Conservation (phyloP, 352 stramenopile genomes). For the Blastocystis sp. region DNA sequence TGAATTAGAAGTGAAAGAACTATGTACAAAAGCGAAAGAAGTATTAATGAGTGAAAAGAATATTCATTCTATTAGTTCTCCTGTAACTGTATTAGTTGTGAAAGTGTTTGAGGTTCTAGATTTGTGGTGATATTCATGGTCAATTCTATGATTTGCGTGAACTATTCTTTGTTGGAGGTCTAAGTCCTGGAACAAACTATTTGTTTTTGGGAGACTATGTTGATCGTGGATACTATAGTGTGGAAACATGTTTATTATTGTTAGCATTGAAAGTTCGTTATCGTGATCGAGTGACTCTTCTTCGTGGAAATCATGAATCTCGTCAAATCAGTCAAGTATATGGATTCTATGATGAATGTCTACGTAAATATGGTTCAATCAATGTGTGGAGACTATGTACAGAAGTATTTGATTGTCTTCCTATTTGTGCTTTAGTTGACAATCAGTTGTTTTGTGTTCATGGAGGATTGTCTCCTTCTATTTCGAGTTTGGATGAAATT, state of each 20-base stretch:
- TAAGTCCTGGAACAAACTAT: too few species aligned
- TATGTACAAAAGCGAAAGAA: slow-evolving; percentile 93
- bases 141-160: too few species aligned
- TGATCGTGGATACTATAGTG: too few species aligned
- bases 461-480: slow-evolving; percentile 80
- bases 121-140: too few species aligned
- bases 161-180: too few species aligned
- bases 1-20: slow-evolving; percentile 90
- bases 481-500: slow-evolving; percentile 60
- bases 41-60: slow-evolving; percentile 98
- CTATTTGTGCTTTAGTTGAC: slow-evolving; percentile 92
- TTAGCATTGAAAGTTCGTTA: slow-evolving; percentile 95
- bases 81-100: slow-evolving; percentile 83
- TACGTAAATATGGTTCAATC: slow-evolving; percentile 93
- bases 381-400: slow-evolving; percentile 99
- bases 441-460: slow-evolving; percentile 99
- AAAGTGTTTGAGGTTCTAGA: slow-evolving; percentile 69
- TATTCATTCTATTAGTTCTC: slow-evolving; percentile 93
- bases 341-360: too few species aligned
- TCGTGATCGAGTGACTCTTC: slow-evolving; percentile 94
- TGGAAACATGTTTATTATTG: slow-evolving; percentile 99
- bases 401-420: slow-evolving; percentile 99
- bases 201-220: too few species aligned
- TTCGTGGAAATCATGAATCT: too few species aligned
- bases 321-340: too few species aligned